Percentiles rank a stretch among this genome's conserved stretches.
phyloP scores from a whole-genome alignment of 495 filamentous ascomycete species.

The Penicillium soppii region DNA sequence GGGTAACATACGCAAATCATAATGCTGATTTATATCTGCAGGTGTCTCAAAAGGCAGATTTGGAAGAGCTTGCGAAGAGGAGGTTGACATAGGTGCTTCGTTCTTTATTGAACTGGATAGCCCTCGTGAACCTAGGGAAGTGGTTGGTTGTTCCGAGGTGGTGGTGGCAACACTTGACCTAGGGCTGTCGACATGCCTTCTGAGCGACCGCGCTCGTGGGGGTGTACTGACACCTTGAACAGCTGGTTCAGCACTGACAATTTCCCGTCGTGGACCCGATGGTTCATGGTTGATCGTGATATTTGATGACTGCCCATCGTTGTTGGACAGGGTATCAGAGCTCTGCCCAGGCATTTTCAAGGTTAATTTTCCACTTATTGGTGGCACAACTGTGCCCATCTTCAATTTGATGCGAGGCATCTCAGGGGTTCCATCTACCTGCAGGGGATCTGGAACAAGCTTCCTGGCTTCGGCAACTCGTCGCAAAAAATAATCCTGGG shows the following conservation, averaged over 20 bases:
- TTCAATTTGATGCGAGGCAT: constrained; percentile 63
- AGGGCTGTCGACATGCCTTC: constrained; percentile 18
- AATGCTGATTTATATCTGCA: background rate
- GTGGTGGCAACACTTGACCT: constrained; percentile 21
- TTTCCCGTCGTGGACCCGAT: constrained; percentile 45
- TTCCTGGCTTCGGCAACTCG: constrained; percentile 68
- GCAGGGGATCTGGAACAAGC: constrained; percentile 59
- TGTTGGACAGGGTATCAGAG: constrained; percentile 26
- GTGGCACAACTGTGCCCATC: constrained; percentile 56
- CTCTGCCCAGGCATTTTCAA: constrained; percentile 41
- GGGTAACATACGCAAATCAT: background rate
- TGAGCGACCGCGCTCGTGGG: constrained; percentile 20
- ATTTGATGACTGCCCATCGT: constrained; percentile 34
- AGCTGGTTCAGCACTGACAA: constrained; percentile 45
- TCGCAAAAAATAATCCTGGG: constrained; percentile 61
- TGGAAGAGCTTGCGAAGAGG: constrained; percentile 5
- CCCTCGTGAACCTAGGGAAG: constrained; percentile 1
- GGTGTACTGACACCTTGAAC: constrained; percentile 31
- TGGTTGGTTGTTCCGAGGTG: constrained; percentile 13
- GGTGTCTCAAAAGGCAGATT: background rate
- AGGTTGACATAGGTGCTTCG: constrained; percentile 13
- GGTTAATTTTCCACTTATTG: constrained; percentile 37
- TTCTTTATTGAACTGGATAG: constrained; percentile 5
- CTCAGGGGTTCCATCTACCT: constrained; percentile 54
- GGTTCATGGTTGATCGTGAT: constrained; percentile 52